phyloP scores from a whole-genome alignment of 352 stramenopile species.

The Globisporangium splendens region DNA sequence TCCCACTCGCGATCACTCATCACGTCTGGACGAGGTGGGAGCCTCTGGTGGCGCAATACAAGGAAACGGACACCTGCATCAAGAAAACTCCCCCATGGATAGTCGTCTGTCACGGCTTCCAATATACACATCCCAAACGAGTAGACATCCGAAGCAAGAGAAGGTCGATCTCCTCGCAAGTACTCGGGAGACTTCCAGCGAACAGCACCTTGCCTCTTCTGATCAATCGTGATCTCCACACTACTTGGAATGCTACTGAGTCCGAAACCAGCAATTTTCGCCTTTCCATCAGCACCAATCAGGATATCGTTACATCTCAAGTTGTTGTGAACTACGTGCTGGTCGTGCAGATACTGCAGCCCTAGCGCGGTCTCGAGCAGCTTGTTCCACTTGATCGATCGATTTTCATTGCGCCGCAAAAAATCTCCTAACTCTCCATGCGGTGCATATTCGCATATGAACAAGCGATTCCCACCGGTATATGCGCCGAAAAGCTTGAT shows the following conservation, averaged over 20 bases:
- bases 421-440: neutral
- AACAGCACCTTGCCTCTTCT: neutral
- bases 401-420: neutral
- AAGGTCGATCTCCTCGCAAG: slow-evolving; percentile 1
- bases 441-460: slow-evolving; percentile 3
- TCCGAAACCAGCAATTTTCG: slow-evolving; percentile 14
- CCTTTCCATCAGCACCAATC: neutral
- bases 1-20: slow-evolving; percentile 8
- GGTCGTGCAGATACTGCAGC: slow-evolving; percentile 6
- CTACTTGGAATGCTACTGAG: slow-evolving; percentile 9
- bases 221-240: neutral
- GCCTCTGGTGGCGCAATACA: neutral
- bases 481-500: slow-evolving; percentile 6
- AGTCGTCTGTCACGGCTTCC: slow-evolving; percentile 3
- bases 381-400: slow-evolving; percentile 9
- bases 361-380: slow-evolving; percentile 9
- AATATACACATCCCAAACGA: slow-evolving; percentile 20
- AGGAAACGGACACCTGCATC: neutral
- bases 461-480: slow-evolving; percentile 4
- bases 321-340: slow-evolving; percentile 10
- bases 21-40: neutral
- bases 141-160: slow-evolving; percentile 14
- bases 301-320: slow-evolving; percentile 16
- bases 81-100: slow-evolving; percentile 7
- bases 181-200: slow-evolving; percentile 5